Evolutionary conservation across 768 basidiomycete genomes (phyloP).

Genomic region (Podaxis rugospora): DNA sequence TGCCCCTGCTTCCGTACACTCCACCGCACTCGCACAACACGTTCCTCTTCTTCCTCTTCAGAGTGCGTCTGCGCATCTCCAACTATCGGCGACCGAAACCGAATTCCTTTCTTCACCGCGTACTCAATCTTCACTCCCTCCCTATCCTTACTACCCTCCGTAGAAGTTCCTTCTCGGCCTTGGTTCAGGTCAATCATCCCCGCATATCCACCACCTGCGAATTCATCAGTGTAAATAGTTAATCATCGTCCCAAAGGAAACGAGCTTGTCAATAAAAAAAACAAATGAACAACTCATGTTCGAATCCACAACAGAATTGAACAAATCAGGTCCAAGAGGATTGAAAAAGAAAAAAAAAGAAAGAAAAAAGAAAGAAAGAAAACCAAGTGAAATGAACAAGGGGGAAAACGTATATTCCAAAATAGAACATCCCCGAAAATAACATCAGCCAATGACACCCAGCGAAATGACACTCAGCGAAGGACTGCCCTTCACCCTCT

Average conservation of each 20-base stretch:
- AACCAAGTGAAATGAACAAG: not conserved
- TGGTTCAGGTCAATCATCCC: slow-evolving; percentile 2
- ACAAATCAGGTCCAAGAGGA: too few species aligned
- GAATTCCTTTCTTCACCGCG: not conserved
- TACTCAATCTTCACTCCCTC: not conserved
- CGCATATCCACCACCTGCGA: not conserved
- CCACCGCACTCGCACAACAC: not conserved
- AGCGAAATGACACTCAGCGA: not conserved
- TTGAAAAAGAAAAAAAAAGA: not conserved
- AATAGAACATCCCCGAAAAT: not conserved
- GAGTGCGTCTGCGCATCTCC: not conserved
- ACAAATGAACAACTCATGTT: not conserved
- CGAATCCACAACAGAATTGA: too few species aligned
- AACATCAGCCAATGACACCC: not conserved
- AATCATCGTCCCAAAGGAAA: not conserved
- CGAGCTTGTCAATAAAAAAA: not conserved
- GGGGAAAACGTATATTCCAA: not conserved
- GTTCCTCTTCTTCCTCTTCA: not conserved
- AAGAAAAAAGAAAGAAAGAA: not conserved
- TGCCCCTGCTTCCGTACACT: not conserved
- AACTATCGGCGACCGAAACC: not conserved
- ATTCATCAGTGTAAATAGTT: not conserved
- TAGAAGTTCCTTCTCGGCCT: not conserved
- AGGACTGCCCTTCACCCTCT: not conserved
- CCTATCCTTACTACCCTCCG: not conserved